Evolutionary conservation across 768 basidiomycete genomes (phyloP).

Genomic region (Rhizopogon vinicolor): DNA sequence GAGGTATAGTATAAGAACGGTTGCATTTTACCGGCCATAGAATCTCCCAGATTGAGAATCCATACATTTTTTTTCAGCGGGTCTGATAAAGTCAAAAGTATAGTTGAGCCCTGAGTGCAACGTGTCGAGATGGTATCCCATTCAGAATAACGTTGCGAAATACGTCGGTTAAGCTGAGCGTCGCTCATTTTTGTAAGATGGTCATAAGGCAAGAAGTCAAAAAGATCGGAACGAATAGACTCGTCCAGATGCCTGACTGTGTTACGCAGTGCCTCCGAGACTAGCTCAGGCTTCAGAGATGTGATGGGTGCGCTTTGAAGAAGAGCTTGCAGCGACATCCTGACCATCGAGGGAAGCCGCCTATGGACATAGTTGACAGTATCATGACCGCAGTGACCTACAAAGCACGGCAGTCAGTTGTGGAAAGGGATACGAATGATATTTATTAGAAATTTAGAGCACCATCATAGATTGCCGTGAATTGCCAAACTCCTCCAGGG

Average conservation of each 20-base stretch:
- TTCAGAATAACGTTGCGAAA: constrained; percentile 30
- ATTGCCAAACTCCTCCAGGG: constrained; percentile 36
- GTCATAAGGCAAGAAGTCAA: constrained; percentile 37
- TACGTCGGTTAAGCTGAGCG: constrained; percentile 33
- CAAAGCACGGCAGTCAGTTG: constrained; percentile 8
- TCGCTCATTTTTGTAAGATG: constrained; percentile 32
- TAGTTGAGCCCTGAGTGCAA: constrained; percentile 29
- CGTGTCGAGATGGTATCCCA: constrained; percentile 31
- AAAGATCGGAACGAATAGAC: constrained; percentile 38
- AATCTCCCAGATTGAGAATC: constrained; percentile 32
- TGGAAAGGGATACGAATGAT: not conserved
- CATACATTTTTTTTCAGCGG: constrained; percentile 23
- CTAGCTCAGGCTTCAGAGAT: constrained; percentile 23
- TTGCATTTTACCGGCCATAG: constrained; percentile 23
- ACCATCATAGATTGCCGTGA: constrained; percentile 46
- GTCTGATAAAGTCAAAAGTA: constrained; percentile 28
- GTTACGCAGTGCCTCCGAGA: constrained; percentile 35
- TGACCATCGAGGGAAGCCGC: constrained; percentile 37
- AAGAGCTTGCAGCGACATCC: constrained; percentile 31
- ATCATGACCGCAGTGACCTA: constrained; percentile 46
- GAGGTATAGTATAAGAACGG: not conserved
- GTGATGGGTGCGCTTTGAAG: constrained; percentile 20
- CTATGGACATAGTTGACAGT: constrained; percentile 41
- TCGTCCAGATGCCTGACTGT: constrained; percentile 38
- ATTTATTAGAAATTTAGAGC: constrained; percentile 2